Percentiles rank a stretch among this genome's conserved stretches.
phyloP scores from a whole-genome alignment of 2,329 filamentous ascomycete genomes.

The Monosporascus cannonballus region DNA sequence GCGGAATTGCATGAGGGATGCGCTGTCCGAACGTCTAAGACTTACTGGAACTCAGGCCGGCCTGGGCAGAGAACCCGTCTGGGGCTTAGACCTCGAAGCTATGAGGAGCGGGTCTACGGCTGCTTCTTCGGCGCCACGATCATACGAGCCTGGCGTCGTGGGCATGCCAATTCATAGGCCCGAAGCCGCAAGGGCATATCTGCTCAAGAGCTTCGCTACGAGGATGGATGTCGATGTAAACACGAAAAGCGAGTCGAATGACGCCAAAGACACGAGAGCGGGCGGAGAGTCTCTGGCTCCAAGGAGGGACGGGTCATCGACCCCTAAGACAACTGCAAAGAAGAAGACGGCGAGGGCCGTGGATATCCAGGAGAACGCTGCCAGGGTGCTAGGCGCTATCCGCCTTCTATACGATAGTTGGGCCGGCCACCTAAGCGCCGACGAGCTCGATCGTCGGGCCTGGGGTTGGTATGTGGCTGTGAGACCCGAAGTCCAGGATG shows the following conservation, averaged over 20 bases:
- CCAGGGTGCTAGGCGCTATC: constrained; percentile 62
- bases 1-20: constrained; percentile 49
- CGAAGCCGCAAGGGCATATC: constrained; percentile 57
- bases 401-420: constrained; percentile 70
- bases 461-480: constrained; percentile 79
- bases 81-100: constrained; percentile 53
- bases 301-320: constrained; percentile 9
- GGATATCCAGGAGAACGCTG: constrained; percentile 59
- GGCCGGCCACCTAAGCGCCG: constrained; percentile 52
- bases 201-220: constrained; percentile 53
- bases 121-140: constrained; percentile 18
- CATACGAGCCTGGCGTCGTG: constrained; percentile 28
- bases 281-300: constrained; percentile 3
- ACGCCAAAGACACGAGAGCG: not conserved
- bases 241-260: constrained; percentile 5
- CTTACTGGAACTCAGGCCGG: constrained; percentile 33
- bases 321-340: constrained; percentile 29
- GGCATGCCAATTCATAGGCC: constrained; percentile 70
- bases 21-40: constrained; percentile 45
- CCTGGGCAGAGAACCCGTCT: constrained; percentile 48
- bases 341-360: constrained; percentile 47
- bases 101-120: constrained; percentile 34
- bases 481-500: constrained; percentile 68
- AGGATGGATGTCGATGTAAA: constrained; percentile 20
- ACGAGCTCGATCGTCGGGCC: constrained; percentile 68